Conservation (phyloP, 768 basidiomycete genomes). For the Botryobasidium botryosum region DNA sequence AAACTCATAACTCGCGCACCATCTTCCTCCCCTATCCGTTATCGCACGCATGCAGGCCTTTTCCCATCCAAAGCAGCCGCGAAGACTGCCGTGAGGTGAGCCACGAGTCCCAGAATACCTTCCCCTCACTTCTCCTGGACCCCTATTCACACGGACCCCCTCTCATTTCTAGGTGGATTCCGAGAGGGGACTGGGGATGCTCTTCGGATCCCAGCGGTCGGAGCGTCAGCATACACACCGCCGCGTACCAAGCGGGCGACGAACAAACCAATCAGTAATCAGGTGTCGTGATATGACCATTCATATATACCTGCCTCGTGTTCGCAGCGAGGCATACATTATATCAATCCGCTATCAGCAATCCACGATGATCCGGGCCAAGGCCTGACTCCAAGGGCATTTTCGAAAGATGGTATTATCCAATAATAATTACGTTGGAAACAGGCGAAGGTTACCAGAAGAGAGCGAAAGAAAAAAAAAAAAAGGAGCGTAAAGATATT, state of each 20-base stretch:
- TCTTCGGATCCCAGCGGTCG: constrained; percentile 86
- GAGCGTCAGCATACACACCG: constrained; percentile 88
- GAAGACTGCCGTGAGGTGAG: constrained; percentile 75
- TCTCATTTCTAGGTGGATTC: constrained; percentile 53
- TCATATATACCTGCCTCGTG: no score
- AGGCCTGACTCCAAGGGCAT: no score
- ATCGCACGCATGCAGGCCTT: constrained; percentile 35
- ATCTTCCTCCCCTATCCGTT: no score
- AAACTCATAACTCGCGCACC: no score
- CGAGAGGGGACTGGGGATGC: constrained; percentile 94
- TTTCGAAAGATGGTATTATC: no score
- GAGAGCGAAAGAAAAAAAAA: no score
- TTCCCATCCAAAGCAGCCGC: constrained; percentile 82
- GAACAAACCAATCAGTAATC: not conserved
- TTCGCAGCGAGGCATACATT: no score
- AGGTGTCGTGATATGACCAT: no score
- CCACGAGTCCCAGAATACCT: constrained; percentile 8
- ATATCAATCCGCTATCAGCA: no score
- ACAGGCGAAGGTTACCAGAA: no score
- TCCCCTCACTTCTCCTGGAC: not conserved
- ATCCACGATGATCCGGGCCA: not conserved
- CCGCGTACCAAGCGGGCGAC: constrained; percentile 40
- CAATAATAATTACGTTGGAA: no score
- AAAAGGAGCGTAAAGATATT: no score
- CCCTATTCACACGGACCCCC: not conserved